Conservation (phyloP, 805 yeast genomes). For the Metschnikowia reukaufii region DNA sequence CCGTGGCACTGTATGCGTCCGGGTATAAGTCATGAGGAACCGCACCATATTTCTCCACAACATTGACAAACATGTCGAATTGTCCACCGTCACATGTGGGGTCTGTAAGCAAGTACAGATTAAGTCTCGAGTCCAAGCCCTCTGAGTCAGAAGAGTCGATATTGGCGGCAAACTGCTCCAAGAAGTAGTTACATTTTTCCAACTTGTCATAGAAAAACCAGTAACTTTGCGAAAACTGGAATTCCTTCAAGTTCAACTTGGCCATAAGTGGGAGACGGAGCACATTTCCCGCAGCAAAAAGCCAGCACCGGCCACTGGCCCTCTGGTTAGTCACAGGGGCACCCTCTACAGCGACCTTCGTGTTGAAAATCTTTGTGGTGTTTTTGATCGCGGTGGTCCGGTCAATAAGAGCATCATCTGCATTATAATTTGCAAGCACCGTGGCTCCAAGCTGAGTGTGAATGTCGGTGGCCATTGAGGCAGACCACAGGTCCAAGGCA, state of each 20-base stretch:
- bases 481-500: conserved; percentile 13
- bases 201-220: conserved; percentile 24
- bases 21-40: conserved; percentile 22
- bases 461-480: conserved; percentile 6
- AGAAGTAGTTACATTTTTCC: conserved; percentile 22
- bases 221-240: conserved; percentile 23
- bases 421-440: conserved; percentile 17
- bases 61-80: conserved; percentile 22
- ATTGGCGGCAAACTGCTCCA: conserved; percentile 18
- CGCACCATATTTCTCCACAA: conserved; percentile 23
- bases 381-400: conserved; percentile 18
- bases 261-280: conserved; percentile 21
- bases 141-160: conserved; percentile 16
- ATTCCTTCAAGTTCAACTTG: conserved; percentile 20
- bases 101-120: conserved; percentile 19
- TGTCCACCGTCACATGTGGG: conserved; percentile 25
- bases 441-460: conserved; percentile 17
- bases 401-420: conserved; percentile 21
- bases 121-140: conserved; percentile 18
- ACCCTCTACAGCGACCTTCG: conserved; percentile 49
- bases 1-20: conserved; percentile 21
- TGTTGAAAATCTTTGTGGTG: conserved; percentile 39
- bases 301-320: conserved; percentile 24
- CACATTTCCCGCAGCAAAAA: conserved; percentile 23
- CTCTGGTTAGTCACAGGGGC: conserved; percentile 46